These are phyloP conservation scores for Cicer judaicum DNA, from an alignment of 306 rosid species.

Conservation along the genomic window DNA sequence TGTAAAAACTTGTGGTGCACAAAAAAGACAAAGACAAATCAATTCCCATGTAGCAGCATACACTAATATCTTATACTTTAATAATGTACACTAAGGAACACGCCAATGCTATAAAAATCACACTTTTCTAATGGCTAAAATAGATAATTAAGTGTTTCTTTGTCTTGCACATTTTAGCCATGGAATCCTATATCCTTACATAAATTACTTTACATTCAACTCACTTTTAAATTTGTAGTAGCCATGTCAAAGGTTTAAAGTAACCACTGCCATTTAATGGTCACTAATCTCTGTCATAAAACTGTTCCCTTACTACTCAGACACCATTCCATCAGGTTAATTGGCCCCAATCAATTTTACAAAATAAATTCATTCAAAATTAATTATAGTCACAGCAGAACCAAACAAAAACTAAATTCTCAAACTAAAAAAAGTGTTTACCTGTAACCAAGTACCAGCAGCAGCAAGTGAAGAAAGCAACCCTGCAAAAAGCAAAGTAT, in stretches of 20 bases:
- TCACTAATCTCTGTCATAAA: no score
- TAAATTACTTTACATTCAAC: no score
- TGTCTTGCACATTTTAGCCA: constrained; percentile 2
- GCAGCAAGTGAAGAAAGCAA: constrained; percentile 95
- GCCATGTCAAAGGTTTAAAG: no score
- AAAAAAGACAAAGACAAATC: neutral
- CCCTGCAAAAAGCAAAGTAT: constrained; percentile 75
- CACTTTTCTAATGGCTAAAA: neutral
- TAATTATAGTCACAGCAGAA: no score
- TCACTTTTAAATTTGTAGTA: no score
- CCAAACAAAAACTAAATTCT: no score
- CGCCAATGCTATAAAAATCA: neutral
- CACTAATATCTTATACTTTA: neutral
- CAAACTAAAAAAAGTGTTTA: constrained; percentile 25
- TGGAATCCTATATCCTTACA: neutral
- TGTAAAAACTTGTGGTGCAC: neutral
- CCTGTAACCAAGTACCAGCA: constrained; percentile 99
- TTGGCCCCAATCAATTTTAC: no score
- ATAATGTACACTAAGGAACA: neutral
- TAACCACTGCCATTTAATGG: no score
- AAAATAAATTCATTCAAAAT: no score
- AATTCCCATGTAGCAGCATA: constrained; percentile 5
- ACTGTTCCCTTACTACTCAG: no score
- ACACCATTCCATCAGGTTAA: no score
- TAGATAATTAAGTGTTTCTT: neutral